Percentiles rank a stretch among this genome's conserved stretches.
phyloP scores from a whole-genome alignment of 345 rosid species.

The Hibiscus trionum region DNA sequence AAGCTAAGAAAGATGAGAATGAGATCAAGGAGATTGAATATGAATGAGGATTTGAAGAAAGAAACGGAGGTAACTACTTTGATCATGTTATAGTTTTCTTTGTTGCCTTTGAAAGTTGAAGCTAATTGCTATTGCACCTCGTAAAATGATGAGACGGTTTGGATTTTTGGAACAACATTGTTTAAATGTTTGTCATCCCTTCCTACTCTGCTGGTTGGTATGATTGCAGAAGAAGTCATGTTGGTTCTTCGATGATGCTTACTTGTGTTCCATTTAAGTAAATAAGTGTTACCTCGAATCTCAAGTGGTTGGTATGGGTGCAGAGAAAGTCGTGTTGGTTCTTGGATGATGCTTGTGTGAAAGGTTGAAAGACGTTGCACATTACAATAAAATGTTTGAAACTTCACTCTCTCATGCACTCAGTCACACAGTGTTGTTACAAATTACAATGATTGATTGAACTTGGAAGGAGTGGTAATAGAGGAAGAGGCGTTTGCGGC shows the following conservation, averaged over 20 bases:
- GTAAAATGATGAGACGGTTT: background rate
- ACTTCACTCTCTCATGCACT: background rate
- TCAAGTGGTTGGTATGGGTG: background rate
- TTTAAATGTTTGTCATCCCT: background rate
- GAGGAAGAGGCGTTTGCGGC: constrained; percentile 35
- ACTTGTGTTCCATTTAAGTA: no score
- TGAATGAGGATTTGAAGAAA: constrained; percentile 19
- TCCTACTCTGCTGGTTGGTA: no score
- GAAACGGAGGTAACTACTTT: constrained; percentile 29
- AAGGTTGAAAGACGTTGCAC: no score
- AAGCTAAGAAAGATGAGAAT: constrained; percentile 28
- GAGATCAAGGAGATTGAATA: constrained; percentile 26
- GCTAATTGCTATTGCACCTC: background rate
- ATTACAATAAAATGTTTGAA: background rate
- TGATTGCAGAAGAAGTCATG: background rate
- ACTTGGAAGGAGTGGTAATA: constrained; percentile 22
- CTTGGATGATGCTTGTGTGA: background rate
- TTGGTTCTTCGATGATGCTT: background rate
- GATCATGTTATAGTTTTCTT: background rate
- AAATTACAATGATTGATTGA: no score
- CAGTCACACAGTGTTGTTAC: no score
- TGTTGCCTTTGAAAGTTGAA: no score
- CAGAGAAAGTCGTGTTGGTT: background rate
- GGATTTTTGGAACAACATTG: background rate
- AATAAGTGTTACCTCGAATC: no score